These are phyloP conservation scores for Sporothrix euskadiensis DNA, from an alignment of 2,329 filamentous ascomycete genomes.

Conservation along the genomic window DNA sequence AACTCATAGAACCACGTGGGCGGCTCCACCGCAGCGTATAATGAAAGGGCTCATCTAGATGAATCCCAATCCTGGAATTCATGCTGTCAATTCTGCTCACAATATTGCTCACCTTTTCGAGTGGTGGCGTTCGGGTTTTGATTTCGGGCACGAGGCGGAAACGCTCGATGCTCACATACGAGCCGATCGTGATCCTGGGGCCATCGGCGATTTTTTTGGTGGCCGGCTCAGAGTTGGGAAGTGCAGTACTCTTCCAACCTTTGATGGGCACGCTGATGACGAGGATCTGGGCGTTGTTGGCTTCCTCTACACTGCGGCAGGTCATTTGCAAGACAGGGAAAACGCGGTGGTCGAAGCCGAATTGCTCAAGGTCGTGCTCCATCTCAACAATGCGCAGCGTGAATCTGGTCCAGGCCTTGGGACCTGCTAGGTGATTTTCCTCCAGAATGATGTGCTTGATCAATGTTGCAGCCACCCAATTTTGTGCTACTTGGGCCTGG, in stretches of 20 bases:
- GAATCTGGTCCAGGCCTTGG: slow-evolving; percentile 45
- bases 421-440: slow-evolving; percentile 38
- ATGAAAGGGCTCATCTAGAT: too few relatives aligned
- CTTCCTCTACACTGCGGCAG: slow-evolving; percentile 43
- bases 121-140: neutral
- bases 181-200: slow-evolving; percentile 55
- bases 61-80: too few relatives aligned
- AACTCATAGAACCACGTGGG: too few relatives aligned
- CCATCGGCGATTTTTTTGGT: slow-evolving; percentile 42
- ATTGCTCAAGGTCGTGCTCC: slow-evolving; percentile 60
- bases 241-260: slow-evolving; percentile 39
- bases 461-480: slow-evolving; percentile 49
- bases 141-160: slow-evolving; percentile 47
- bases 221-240: slow-evolving; percentile 27
- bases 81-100: neutral
- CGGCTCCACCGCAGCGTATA: too few relatives aligned
- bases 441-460: slow-evolving; percentile 40
- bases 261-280: slow-evolving; percentile 59
- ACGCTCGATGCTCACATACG: slow-evolving; percentile 67
- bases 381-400: slow-evolving; percentile 61
- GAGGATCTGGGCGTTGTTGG: slow-evolving; percentile 49
- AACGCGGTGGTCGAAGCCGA: slow-evolving; percentile 61
- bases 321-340: slow-evolving; percentile 68
- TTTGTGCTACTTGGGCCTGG: slow-evolving; percentile 47
- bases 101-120: neutral